A percentile compares a stretch with the other conserved stretches of the same genome.
These are phyloP conservation scores for Boehmeria nivea DNA, from an alignment of 306 rosid genomes.

Conservation along the genomic window DNA sequence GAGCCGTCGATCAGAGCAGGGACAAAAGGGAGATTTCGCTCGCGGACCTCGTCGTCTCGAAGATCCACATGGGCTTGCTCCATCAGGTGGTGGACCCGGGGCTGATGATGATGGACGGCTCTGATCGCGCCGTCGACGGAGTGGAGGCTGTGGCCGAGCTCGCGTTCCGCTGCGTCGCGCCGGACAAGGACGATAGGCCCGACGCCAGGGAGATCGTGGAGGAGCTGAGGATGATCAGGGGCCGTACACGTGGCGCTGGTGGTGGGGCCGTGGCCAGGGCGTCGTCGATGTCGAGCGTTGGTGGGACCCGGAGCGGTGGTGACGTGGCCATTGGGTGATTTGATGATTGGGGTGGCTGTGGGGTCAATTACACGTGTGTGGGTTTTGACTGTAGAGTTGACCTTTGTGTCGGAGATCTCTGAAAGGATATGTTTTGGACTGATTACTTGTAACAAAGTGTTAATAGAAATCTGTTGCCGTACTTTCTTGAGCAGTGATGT, in stretches of 20 bases:
- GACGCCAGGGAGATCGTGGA: conserved; percentile 73
- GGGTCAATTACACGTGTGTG: conserved; percentile 31
- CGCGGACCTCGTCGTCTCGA: conserved; percentile 77
- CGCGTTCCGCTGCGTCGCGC: conserved; percentile 89
- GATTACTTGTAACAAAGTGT: background rate
- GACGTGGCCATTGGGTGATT: conserved; percentile 33
- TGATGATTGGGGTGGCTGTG: conserved; percentile 10
- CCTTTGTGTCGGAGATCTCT: conserved; percentile 9
- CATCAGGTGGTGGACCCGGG: conserved; percentile 67
- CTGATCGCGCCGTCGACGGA: conserved; percentile 26
- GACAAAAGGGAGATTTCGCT: conserved; percentile 74
- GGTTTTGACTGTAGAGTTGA: conserved; percentile 34
- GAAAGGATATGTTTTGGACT: background rate
- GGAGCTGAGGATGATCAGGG: conserved; percentile 57
- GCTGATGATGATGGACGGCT: conserved; percentile 38
- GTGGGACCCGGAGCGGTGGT: conserved; percentile 14
- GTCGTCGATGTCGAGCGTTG: conserved; percentile 22
- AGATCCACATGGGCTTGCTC: conserved; percentile 80
- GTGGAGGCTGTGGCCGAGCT: conserved; percentile 68
- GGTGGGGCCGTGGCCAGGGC: background rate
- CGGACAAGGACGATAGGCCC: conserved; percentile 89
- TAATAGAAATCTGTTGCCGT: background rate
- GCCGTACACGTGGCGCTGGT: conserved; percentile 27
- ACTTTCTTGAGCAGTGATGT: background rate
- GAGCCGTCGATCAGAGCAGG: conserved; percentile 70